phyloP scores from a whole-genome alignment of 192 early-diverging fungal genomes.

The Mortierella claussenii region DNA sequence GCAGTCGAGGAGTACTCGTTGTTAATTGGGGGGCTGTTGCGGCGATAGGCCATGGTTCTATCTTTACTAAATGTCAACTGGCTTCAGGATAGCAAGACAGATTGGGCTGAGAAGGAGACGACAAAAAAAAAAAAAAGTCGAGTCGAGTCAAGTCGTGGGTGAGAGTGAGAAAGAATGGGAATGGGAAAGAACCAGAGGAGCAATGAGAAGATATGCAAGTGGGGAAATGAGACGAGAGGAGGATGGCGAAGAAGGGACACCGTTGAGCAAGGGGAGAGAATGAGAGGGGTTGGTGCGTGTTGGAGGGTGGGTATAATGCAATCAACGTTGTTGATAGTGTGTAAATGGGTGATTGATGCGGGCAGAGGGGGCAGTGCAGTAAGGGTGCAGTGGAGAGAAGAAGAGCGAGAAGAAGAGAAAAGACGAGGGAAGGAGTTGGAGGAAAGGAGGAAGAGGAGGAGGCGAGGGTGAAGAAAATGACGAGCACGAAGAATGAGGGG shows the following conservation, averaged over 20 bases:
- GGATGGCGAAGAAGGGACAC: not conserved
- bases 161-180: not conserved
- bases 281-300: not conserved
- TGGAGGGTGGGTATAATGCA: not conserved
- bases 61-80: not conserved
- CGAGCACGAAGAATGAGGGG: no score
- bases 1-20: not conserved
- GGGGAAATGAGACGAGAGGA: not conserved
- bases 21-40: slow-evolving; percentile 31
- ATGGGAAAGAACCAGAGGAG: not conserved
- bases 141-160: no score
- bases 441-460: no score
- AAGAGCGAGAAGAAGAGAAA: slow-evolving; percentile 5
- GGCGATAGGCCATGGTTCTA: slow-evolving; percentile 11
- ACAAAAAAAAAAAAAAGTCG: not conserved
- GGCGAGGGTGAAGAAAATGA: no score
- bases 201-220: no score
- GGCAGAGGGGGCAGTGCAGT: not conserved
- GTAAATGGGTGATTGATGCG: not conserved
- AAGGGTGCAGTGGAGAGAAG: not conserved
- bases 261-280: not conserved
- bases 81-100: not conserved
- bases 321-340: no score
- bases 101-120: not conserved
- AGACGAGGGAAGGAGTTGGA: no score